phyloP scores from a whole-genome alignment of 1,284 basidiomycete genomes.

The Meira miltonrushii region DNA sequence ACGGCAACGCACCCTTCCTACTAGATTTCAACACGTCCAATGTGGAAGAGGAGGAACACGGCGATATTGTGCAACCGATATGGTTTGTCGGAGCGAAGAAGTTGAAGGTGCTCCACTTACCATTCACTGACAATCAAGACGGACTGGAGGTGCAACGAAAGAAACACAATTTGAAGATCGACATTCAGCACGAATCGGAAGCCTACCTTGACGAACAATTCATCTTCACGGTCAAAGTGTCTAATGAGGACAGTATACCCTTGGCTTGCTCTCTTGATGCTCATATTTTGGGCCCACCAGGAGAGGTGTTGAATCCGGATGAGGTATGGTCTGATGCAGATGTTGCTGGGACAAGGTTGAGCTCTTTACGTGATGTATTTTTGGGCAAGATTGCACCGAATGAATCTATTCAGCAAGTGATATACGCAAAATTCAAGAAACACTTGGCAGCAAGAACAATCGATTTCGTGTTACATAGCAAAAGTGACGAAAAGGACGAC shows the following conservation, averaged over 20 bases:
- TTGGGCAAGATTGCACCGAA: no score
- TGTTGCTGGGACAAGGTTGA: no score
- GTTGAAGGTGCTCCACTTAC: background rate
- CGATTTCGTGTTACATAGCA: no score
- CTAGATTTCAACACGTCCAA: background rate
- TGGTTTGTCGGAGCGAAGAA: background rate
- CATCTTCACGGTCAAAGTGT: background rate
- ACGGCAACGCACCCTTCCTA: background rate
- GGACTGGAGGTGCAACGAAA: background rate
- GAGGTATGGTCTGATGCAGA: no score
- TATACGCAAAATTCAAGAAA: no score
- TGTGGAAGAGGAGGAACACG: background rate
- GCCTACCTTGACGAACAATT: constrained; percentile 13
- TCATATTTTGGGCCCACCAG: no score
- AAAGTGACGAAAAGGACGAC: no score
- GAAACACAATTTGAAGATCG: constrained; percentile 6
- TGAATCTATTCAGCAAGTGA: no score
- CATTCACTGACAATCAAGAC: background rate
- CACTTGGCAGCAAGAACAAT: no score
- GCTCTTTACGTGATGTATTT: no score
- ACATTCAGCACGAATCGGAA: constrained; percentile 4
- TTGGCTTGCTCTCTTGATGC: no score
- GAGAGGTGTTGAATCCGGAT: no score
- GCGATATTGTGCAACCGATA: background rate
- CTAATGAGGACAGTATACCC: constrained; percentile 9